Base-by-base conservation (phyloP, 768 basidiomycete species). In the Mycena polygramma region DNA sequence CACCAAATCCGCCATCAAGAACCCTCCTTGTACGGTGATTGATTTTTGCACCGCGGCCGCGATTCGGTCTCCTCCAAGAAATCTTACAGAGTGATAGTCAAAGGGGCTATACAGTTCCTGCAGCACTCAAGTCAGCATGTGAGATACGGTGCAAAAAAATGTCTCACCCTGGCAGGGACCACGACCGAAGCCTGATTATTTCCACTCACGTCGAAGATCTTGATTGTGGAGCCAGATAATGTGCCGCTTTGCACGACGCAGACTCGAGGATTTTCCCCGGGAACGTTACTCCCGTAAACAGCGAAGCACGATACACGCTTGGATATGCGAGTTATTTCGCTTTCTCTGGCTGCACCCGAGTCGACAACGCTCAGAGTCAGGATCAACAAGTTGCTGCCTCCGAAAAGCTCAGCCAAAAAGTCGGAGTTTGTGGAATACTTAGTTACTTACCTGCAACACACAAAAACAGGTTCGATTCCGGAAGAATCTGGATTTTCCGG, bases 61-160 rank as follows among this genome's bases (percentile, higher is more conserved):
- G 7, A 76, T 62, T 4, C 70, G 24, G 30, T 66, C 74, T 4
- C 66, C 68, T 37, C 91, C 91, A 71, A 94, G 81, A 82, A 94
- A 93, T 77, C 92, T 90, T 10, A 94, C 86, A 5, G 92, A 93
- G 69, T 84, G 88, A 37, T 90, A 90, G 75, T 92, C 90, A 22
- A 91, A 89, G 1, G 92, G 92, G 58, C 94, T 91, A 74, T 94
- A 94, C 79, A 94, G 92, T 76, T 94, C 92, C 92, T 93, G 72
- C 15, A 30, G 20, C 19, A 15, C 37, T 5, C 11, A 8, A 13
- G 7, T 13, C n/a, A 24, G 17, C 20, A 60, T 1, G 68, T 68
- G 14, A 4, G 6, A n/a, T 26, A 11, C 26, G 17, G n/a, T 30
- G 17, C 9, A 13, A 6, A 19, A 7, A 55, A 14, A 37, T n/a